Base-by-base conservation (phyloP, 169 alveolate genomes). In the Toxoplasma gondii region DNA sequence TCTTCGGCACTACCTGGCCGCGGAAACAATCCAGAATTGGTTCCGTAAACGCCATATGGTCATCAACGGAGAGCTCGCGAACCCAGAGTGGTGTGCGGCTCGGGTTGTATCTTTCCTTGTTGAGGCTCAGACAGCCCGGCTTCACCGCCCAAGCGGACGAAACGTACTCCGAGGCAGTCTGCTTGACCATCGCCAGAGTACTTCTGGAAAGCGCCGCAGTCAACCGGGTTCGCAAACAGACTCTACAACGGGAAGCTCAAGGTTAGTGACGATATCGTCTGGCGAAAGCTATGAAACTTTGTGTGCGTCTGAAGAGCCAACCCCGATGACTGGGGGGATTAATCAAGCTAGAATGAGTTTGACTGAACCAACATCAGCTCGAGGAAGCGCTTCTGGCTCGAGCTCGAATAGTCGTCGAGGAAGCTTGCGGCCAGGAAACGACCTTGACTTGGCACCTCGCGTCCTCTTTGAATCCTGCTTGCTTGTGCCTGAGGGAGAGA, bases 1-100 rank as follows among this genome's bases (percentile, higher is more conserved):
- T 34, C 44, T 93, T 31, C 53, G 67, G 17, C 95, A 93, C 24
- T 78, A 87, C 92, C 45, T 87, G 38, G 95, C 95, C 9, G 95
- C 95, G 41, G 39, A 29, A 83, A 64, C 81, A 27, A 67, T 93
- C 54, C 95, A 93, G 87, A 80, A 67, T 22, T 87, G 91, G 29
- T 93, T 91, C 92, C 78, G 93, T 81, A 86, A 38, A 39, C 90
- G 31, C 58, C 90, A 41, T 67, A 27, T 82, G 36, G n/a, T 36
- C 19, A 36, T 82, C 90, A 36, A 82, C 90, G 67, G 70, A 10
- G 0, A 82, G 38, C 34, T 82, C 24, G 90, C 90, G 41, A 82
- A 43, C 90, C 90, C 90, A 27, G 67, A 45, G 67, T 82, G 90
- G 90, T 82, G 90, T 41, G 67, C 54, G 43, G 69, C 69, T 7